Evolutionary conservation across 2,329 filamentous ascomycete genomes (phyloP).

Genomic region (Dothideomycetes sp.): DNA sequence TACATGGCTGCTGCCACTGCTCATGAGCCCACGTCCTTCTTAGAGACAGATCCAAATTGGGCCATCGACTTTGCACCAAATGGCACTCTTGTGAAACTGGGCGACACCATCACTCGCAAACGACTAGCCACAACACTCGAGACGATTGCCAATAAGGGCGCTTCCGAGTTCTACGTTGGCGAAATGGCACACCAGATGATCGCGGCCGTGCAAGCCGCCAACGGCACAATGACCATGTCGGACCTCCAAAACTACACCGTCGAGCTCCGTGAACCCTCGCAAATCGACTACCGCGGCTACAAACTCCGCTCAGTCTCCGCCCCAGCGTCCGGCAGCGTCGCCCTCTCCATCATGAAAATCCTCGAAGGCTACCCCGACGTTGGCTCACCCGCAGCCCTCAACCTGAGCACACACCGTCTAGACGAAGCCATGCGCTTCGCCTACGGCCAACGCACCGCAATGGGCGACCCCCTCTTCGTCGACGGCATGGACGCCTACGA

Average conservation of each 20-base stretch:
- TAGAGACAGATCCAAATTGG: conserved; percentile 67
- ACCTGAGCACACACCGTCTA: conserved; percentile 69
- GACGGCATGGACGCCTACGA: conserved; percentile 53
- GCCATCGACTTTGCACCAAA: conserved; percentile 81
- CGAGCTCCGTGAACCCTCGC: conserved; percentile 50
- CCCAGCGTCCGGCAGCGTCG: conserved; percentile 68
- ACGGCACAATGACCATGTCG: conserved; percentile 76
- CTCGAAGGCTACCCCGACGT: conserved; percentile 65
- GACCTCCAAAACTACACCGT: conserved; percentile 67
- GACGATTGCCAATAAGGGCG: conserved; percentile 63
- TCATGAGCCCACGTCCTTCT: conserved; percentile 45
- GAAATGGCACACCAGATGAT: conserved; percentile 65
- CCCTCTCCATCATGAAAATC: conserved; percentile 67
- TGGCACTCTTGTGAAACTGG: conserved; percentile 58
- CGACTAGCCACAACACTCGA: conserved; percentile 74
- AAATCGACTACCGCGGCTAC: conserved; percentile 49
- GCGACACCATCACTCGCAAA: conserved; percentile 69
- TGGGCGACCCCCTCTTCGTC: conserved; percentile 76
- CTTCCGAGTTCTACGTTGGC: conserved; percentile 56
- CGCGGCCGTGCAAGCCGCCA: conserved; percentile 50
- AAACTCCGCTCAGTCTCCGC: conserved; percentile 59
- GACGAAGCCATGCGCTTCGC: conserved; percentile 84
- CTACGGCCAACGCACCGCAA: conserved; percentile 62
- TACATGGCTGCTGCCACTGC: conserved; percentile 53
- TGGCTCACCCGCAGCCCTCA: conserved; percentile 42